Evolutionary conservation across 768 basidiomycete genomes (phyloP).

Genomic region (Clathrus columnatus): DNA sequence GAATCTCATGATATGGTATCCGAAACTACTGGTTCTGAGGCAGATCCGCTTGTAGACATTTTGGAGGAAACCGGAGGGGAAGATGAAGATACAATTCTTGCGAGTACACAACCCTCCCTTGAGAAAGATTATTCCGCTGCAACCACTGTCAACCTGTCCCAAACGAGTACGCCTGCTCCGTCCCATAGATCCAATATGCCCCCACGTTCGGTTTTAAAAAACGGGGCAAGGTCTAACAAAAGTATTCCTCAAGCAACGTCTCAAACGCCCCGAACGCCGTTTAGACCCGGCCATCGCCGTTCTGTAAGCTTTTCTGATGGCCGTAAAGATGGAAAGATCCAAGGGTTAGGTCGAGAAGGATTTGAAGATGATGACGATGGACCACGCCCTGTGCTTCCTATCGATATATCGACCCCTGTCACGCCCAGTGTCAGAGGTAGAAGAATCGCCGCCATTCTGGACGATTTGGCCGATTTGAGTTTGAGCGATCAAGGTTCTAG

Average conservation of each 20-base stretch:
- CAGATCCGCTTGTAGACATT: slow-evolving; percentile 17
- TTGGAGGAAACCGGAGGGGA: slow-evolving; percentile 29
- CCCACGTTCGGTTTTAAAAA: slow-evolving; percentile 35
- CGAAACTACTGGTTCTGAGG: slow-evolving; percentile 10
- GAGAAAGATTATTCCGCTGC: background rate
- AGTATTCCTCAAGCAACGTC: slow-evolving; percentile 42
- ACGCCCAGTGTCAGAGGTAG: slow-evolving; percentile 55
- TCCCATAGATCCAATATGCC: slow-evolving; percentile 14
- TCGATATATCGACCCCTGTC: slow-evolving; percentile 12
- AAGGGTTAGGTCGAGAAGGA: slow-evolving; percentile 40
- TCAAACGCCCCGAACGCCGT: slow-evolving; percentile 6
- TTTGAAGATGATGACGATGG: slow-evolving; percentile 21
- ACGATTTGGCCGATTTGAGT: slow-evolving; percentile 55
- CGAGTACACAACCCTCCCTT: slow-evolving; percentile 46
- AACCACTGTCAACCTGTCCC: background rate
- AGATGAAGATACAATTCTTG: slow-evolving; percentile 18
- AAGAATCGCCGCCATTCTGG: slow-evolving; percentile 74
- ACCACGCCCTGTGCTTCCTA: background rate
- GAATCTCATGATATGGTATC: slow-evolving; percentile 27
- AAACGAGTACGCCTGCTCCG: slow-evolving; percentile 2
- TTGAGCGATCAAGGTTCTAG: slow-evolving; percentile 33
- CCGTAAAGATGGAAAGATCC: slow-evolving; percentile 80
- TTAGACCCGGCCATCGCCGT: slow-evolving; percentile 42
- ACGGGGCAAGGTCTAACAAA: slow-evolving; percentile 20
- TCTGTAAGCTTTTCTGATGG: slow-evolving; percentile 98